Evolutionary conservation across 352 stramenopile genomes (phyloP).

Genomic region (Phytophthora uliginosa): DNA sequence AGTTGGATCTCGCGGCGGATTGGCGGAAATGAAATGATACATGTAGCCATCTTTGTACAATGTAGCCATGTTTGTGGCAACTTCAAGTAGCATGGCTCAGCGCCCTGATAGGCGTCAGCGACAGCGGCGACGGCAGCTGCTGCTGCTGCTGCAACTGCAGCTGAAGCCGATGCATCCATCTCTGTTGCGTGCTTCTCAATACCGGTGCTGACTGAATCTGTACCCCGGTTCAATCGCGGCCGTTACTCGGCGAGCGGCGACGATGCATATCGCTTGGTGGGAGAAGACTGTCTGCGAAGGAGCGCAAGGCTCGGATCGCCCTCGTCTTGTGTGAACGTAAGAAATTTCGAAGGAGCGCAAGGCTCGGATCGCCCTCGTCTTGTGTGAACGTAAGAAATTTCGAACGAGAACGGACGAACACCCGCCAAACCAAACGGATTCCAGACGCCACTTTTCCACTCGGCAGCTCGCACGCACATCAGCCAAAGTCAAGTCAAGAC

Average conservation of each 20-base stretch:
- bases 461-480: slow-evolving; percentile 19
- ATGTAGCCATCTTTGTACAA: background rate
- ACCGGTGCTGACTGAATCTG: background rate
- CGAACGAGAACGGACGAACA: slow-evolving; percentile 12
- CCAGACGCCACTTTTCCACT: slow-evolving; percentile 27
- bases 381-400: slow-evolving; percentile 30
- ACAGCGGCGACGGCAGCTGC: background rate
- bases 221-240: slow-evolving; percentile 12
- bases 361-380: background rate
- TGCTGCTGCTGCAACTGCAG: background rate
- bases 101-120: background rate
- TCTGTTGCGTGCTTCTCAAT: background rate
- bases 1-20: slow-evolving; percentile 5
- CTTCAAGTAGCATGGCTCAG: slow-evolving; percentile 4
- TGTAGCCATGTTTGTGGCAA: background rate
- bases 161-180: background rate
- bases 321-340: slow-evolving; percentile 4
- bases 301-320: background rate
- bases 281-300: slow-evolving; percentile 22
- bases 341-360: slow-evolving; percentile 35
- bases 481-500: background rate
- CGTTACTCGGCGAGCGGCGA: background rate
- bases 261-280: background rate
- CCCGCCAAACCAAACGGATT: background rate
- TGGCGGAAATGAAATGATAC: slow-evolving; percentile 20